Conservation (phyloP, 2,329 filamentous ascomycete genomes). For the Beauveria scarabaeidicola region DNA sequence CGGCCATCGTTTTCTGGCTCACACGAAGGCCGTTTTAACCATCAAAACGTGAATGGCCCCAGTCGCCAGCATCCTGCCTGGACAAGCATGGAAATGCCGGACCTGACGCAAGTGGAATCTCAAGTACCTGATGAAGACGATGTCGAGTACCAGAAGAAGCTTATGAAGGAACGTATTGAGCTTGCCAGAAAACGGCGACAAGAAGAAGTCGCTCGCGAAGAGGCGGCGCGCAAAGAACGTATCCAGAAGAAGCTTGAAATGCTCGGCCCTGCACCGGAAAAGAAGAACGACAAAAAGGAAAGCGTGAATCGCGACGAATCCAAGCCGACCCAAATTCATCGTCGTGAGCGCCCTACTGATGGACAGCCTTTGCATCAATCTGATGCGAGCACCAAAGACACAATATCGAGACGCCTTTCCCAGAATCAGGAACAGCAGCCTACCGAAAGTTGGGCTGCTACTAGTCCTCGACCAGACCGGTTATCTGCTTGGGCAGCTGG, state of each 20-base stretch:
- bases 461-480: constrained; percentile 36
- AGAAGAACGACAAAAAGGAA: constrained; percentile 48
- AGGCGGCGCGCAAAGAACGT: constrained; percentile 62
- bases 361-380: constrained; percentile 16
- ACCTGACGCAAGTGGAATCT: constrained; percentile 16
- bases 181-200: constrained; percentile 58
- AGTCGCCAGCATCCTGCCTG: constrained; percentile 20
- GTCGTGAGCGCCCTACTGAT: constrained; percentile 19
- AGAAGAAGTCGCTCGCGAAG: constrained; percentile 63
- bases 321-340: constrained; percentile 27
- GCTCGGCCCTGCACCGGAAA: constrained; percentile 56
- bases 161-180: constrained; percentile 65
- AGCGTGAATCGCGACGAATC: constrained; percentile 33
- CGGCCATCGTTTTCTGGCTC: constrained; percentile 42
- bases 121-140: constrained; percentile 34
- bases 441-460: constrained; percentile 29
- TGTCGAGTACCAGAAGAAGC: constrained; percentile 55
- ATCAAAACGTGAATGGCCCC: constrained; percentile 20
- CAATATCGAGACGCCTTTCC: constrained; percentile 21
- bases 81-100: constrained; percentile 19
- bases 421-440: constrained; percentile 26
- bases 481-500: constrained; percentile 41
- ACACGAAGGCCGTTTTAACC: constrained; percentile 44
- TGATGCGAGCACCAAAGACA: constrained; percentile 12
- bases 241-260: constrained; percentile 65